Evolutionary conservation across 2,329 filamentous ascomycete genomes (phyloP), one percentile per base, ranked within the genome.

Genomic region (Cordyceps cateniannulata): DNA sequence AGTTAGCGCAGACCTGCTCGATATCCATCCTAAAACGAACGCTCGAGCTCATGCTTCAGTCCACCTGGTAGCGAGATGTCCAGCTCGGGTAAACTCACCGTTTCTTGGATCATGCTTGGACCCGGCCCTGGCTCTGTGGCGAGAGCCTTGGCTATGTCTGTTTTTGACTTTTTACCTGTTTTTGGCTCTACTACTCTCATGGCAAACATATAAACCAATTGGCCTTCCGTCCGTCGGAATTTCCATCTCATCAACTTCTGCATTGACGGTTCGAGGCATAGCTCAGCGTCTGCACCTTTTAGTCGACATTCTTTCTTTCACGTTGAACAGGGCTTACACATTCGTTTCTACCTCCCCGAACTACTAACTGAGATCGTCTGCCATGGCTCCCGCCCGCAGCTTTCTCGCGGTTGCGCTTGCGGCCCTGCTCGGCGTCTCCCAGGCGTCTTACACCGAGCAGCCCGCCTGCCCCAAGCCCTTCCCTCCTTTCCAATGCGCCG

Each of bases 401-500:
- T 10, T 59, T 51, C 45, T 59, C 24, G 56, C 45, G 24, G 47
- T 51, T 51, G 56, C 56, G 45, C 56, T 59, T 42, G 56, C 47
- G 76, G 65, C 66, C 74, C 45, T 72, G 77, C 62, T 60, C 32
- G 49, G 51, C 48, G 49, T 55, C 16, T 45, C 44, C 8, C 42
- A 60, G 20, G 59, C 59, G 20, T 47, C 50, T 22, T 54, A 60
- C 59, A 60, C 59, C 14, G 59, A 60, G 24, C 71, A 79, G 5
- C 79, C 79, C 18, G 69, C 77, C 9, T 82, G 79, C 65, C 67
- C 75, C 7, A 68, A 72, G 14, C 67, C 74, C 27, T 81, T 79
- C 69, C 71, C 76, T 63, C 79, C 80, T 1, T 82, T 77, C 63
- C 72, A 76, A 55, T 77, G 76, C 66, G 69, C 73, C 16, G 80